Evolutionary conservation across 225 moss, liverwort and hornwort genomes (phyloP).

Genomic region (Takakia lepidozioides): DNA sequence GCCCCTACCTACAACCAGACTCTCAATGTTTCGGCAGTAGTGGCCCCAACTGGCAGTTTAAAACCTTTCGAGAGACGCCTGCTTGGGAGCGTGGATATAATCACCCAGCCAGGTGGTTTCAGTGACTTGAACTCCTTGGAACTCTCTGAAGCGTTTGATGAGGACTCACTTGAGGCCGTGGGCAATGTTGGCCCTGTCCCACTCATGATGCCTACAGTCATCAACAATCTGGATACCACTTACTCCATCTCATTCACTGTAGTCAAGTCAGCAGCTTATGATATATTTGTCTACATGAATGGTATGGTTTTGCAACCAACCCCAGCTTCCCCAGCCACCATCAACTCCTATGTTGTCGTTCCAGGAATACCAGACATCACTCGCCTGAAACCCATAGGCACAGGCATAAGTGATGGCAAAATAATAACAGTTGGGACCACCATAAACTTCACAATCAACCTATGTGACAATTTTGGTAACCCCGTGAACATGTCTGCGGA

Average conservation of each 20-base stretch:
- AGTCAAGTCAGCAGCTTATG: constrained; percentile 22
- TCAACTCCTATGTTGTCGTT: constrained; percentile 28
- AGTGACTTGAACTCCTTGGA: background rate
- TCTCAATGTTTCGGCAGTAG: constrained; percentile 23
- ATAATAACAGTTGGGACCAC: constrained; percentile 1
- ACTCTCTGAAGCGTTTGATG: too few species aligned
- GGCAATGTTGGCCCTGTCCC: constrained; percentile 1
- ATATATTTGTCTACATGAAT: constrained; percentile 44
- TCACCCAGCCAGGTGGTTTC: background rate
- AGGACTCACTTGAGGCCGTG: too few species aligned
- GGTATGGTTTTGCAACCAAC: constrained; percentile 31
- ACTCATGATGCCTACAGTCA: constrained; percentile 12
- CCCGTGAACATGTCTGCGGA: constrained; percentile 15
- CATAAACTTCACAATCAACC: constrained; percentile 29
- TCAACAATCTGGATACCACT: constrained; percentile 44
- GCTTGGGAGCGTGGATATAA: too few species aligned
- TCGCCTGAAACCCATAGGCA: constrained; percentile 17
- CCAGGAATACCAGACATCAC: constrained; percentile 25
- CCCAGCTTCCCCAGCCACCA: constrained; percentile 11
- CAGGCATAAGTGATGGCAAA: constrained; percentile 17
- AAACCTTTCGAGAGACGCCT: background rate
- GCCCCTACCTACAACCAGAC: constrained; percentile 46
- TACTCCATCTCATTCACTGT: constrained; percentile 43
- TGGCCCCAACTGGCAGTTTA: constrained; percentile 4
- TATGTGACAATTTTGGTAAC: constrained; percentile 46